Percentiles rank a stretch among this genome's conserved stretches.
Evolutionary conservation across 306 rosid genomes (phyloP).

Genomic region (Sophora flavescens): DNA sequence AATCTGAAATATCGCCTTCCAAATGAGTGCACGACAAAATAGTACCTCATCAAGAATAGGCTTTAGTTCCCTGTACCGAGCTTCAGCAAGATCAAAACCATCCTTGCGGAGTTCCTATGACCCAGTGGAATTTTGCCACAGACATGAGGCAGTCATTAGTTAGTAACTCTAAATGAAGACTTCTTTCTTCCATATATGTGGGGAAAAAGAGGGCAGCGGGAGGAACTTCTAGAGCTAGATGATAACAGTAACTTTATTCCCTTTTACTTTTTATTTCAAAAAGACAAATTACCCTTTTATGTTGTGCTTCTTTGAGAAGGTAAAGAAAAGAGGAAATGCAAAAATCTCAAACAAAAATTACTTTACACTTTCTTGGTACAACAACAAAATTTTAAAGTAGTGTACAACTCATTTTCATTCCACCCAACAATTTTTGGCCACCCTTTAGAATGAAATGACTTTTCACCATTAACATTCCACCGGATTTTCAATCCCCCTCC

Average conservation of each 20-base stretch:
- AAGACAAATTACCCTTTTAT: neutral
- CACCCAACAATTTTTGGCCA: conserved; percentile 9
- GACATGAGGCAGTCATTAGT: conserved; percentile 24
- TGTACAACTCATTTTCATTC: neutral
- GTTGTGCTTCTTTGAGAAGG: neutral
- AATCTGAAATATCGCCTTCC: neutral
- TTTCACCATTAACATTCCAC: neutral
- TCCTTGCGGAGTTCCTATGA: conserved; percentile 95
- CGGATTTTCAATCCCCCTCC: neutral
- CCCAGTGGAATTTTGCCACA: conserved; percentile 42
- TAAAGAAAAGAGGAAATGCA: neutral
- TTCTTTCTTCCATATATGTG: neutral
- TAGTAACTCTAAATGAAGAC: conserved; percentile 1
- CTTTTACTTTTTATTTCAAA: conserved; percentile 7
- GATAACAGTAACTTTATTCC: conserved; percentile 27
- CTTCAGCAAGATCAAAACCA: conserved; percentile 96
- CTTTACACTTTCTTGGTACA: neutral
- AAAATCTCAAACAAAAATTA: neutral
- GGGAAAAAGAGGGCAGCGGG: neutral
- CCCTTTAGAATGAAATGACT: conserved; percentile 10
- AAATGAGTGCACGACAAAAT: conserved; percentile 30
- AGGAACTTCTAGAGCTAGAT: conserved; percentile 1
- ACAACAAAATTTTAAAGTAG: neutral
- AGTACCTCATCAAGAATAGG: conserved; percentile 97
- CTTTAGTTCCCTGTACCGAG: conserved; percentile 87